Conservation (phyloP, 345 rosid species). For the Crucihimalaya himalaica region DNA sequence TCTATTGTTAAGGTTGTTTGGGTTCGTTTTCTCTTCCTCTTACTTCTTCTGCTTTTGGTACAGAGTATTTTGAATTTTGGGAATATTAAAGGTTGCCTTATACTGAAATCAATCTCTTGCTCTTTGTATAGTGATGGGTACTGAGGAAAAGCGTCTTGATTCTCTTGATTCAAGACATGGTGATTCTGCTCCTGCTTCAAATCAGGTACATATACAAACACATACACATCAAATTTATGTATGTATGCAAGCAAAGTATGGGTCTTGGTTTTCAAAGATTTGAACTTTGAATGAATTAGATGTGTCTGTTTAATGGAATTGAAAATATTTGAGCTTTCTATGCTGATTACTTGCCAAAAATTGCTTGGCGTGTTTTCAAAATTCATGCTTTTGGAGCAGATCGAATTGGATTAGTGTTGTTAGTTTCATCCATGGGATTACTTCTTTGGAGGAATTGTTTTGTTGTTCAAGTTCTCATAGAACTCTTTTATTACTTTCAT, state of each 20-base stretch:
- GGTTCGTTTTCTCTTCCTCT: constrained; percentile 16
- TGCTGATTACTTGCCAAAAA: constrained; percentile 11
- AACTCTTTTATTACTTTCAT: constrained; percentile 10
- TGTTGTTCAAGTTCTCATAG: constrained; percentile 21
- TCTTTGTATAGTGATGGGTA: constrained; percentile 33
- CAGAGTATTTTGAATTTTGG: constrained; percentile 5
- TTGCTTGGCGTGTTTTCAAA: background rate
- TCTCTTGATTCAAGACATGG: constrained; percentile 34
- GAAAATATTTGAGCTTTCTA: constrained; percentile 9
- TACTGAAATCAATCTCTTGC: constrained; percentile 16
- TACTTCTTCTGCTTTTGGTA: constrained; percentile 18
- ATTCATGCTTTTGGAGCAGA: background rate
- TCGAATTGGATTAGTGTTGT: constrained; percentile 21
- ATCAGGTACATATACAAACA: constrained; percentile 30
- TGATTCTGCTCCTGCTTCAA: constrained; percentile 24
- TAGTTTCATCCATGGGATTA: constrained; percentile 6
- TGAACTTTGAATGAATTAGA: constrained; percentile 6
- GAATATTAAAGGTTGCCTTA: background rate
- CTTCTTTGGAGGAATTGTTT: constrained; percentile 4
- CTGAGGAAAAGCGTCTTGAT: constrained; percentile 38
- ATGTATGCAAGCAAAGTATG: background rate
- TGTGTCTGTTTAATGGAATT: constrained; percentile 16
- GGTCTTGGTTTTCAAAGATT: background rate
- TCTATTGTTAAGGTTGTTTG: constrained; percentile 8
- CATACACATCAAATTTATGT: background rate